Evolutionary conservation across 2,329 filamentous ascomycete genomes (phyloP), one percentile per base, ranked within the genome.

Genomic region (Botrytis squamosa): DNA sequence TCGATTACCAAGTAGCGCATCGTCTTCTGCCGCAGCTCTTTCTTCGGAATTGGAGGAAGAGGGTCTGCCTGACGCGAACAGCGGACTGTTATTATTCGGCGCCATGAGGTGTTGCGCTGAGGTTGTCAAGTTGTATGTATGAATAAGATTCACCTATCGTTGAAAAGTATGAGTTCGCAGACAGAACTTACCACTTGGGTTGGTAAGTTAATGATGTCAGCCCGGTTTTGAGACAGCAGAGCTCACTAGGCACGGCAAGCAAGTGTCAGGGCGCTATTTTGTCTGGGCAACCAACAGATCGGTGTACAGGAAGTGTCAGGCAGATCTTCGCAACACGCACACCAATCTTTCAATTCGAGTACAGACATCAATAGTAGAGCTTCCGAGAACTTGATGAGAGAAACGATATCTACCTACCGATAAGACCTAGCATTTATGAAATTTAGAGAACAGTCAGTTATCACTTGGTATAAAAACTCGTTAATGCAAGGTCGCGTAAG

Each of bases 11-110:
- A 82, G 78, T 42, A 83, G 77, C 5, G 80, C 80, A 73, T 83
- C 82, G 72, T 84, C 82, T 76, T 84, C 82, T 44, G 81, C 87
- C 65, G 86, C 85, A 76, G 86, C 85, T 76, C 84, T 84, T 66
- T 88, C 85, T 75, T 87, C 86, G 46, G 87, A 88, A 75, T 83
- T 83, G 71, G 88, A 86, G 40, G 88, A 90, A 63, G 87, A 88
- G 36, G 86, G 85, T 74, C 89, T 86, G 70, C 77, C 79, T 44
- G 76, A 75, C 14, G 78, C 75, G 75, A 82, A 81, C 42, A 81
- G 74, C 64, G 80, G 80, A 72, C 78, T 74, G 59, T 76, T 76
- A n/a, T 70, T 64, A 57, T 75, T 71, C 64, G 77, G 75, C 72
- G 78, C 77, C 75, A 75, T 78, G 33, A 22, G 29, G 36, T 72